Percentiles rank a stretch among this genome's conserved stretches.
Conservation (phyloP, 257 asterid genomes). For the Salvia miltiorrhiza region DNA sequence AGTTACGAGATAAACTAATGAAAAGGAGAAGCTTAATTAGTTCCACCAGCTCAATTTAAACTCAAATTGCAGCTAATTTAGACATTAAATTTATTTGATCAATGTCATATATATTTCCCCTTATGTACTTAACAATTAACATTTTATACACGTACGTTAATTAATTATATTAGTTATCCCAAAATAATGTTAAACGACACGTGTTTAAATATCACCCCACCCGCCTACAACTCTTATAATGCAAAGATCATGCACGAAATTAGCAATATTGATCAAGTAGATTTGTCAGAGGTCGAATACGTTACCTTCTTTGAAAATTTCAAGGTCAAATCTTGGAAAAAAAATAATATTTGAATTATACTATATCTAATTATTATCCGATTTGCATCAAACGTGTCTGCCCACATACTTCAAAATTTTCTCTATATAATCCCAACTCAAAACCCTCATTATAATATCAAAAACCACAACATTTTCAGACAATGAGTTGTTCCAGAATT, state of each 20-base stretch:
- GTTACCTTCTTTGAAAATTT: constrained; percentile 21
- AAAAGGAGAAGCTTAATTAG: no score
- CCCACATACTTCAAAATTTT: neutral
- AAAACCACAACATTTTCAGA: neutral
- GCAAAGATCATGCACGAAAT: no score
- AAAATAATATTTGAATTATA: no score
- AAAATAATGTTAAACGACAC: neutral
- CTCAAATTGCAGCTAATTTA: no score
- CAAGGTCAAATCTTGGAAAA: constrained; percentile 31
- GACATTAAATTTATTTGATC: no score
- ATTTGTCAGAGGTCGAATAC: neutral
- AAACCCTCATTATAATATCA: neutral
- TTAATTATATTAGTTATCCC: neutral
- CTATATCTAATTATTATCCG: neutral
- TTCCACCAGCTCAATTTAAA: no score
- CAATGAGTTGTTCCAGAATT: constrained; percentile 24
- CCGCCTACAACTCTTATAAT: neutral
- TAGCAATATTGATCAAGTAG: neutral
- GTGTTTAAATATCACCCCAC: neutral
- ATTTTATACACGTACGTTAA: neutral
- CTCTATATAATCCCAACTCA: constrained; percentile 28
- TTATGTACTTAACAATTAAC: neutral
- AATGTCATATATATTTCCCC: no score
- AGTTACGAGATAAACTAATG: no score
- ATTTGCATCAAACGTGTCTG: neutral